These are phyloP conservation scores for Papiliotrema flavescens DNA, from an alignment of 1,284 basidiomycete species.

Conservation along the genomic window DNA sequence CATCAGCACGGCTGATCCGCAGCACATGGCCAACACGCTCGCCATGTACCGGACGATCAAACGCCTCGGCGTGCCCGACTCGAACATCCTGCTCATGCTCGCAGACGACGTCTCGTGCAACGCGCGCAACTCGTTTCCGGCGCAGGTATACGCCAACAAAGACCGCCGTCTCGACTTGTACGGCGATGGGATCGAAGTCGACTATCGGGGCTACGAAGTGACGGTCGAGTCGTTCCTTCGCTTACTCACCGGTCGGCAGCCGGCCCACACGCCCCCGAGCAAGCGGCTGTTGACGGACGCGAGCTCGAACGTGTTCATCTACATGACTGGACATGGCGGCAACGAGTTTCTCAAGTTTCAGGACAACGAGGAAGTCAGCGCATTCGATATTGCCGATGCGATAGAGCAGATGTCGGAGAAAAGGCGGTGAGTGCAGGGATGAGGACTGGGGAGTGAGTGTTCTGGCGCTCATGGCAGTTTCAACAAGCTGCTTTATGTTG, in stretches of 20 bases:
- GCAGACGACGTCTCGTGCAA: slow-evolving; percentile 97
- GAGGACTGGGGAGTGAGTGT: neutral
- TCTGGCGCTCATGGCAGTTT: slow-evolving; percentile 60
- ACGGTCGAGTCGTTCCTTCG: slow-evolving; percentile 94
- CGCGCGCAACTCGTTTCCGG: slow-evolving; percentile 84
- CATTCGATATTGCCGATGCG: slow-evolving; percentile 92
- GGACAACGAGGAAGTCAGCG: slow-evolving; percentile 95
- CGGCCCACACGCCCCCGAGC: slow-evolving; percentile 70
- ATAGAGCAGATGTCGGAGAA: slow-evolving; percentile 99
- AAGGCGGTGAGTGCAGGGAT: slow-evolving; percentile 60
- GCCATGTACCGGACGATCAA: slow-evolving; percentile 99
- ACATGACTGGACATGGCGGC: slow-evolving; percentile 97
- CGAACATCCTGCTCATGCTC: slow-evolving; percentile 98
- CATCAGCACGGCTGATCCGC: slow-evolving; percentile 7
- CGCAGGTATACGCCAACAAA: slow-evolving; percentile 80
- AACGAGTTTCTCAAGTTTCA: slow-evolving; percentile 99
- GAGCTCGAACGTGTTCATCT: slow-evolving; percentile 92
- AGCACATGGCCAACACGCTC: slow-evolving; percentile 97
- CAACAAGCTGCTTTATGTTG: slow-evolving; percentile 96
- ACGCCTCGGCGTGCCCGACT: slow-evolving; percentile 94
- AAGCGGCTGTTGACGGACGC: slow-evolving; percentile 90
- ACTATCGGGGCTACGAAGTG: slow-evolving; percentile 96
- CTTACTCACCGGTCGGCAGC: slow-evolving; percentile 70
- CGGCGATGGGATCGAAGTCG: slow-evolving; percentile 94
- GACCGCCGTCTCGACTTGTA: slow-evolving; percentile 82